Base-by-base conservation (phyloP, 2,329 filamentous ascomycete genomes). In the Tolypocladium nubicola region DNA sequence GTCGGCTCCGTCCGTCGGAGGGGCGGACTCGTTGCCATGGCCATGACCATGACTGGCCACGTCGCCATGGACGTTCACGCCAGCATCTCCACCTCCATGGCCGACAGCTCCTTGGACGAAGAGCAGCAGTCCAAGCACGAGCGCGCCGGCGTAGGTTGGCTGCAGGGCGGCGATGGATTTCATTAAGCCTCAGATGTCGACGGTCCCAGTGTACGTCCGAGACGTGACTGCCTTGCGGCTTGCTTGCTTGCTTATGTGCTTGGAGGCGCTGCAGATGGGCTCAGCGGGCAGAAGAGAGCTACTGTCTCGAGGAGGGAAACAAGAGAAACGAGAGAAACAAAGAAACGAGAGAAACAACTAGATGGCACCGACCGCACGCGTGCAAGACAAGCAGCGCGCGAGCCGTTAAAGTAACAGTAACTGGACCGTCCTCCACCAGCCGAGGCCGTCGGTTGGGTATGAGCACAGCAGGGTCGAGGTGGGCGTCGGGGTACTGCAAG, bases 1-100 rank as follows among this genome's bases (percentile, higher is more conserved):
- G 50, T 71, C 62, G 56, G 62, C 64, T 40, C 66, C 61, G 23
- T 67, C 64, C 21, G 45, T 57, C n/a, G 56, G 54, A 39, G 55
- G 45, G 33, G 56, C 58, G 21, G 60, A 52, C 37, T 61, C 57
- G 30, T 64, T 54, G 45, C 56, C 60, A 61, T 66, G 41, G 56
- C 55, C 59, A 56, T 62, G 49, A 8, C 56, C 35, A 54, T 62
- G 61, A n/a, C 21, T 10, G n/a, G 50, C 10, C 10, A 23, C n/a
- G 9, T 35, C 49, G 35, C 60, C 60, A 52, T 67, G 61, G 43
- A 30, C 43, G 43, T 23, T 10, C 43, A 30, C 16, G 47, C 30
- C 16, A 6, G 26, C 47, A 50, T 50, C 26, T 35, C 47, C 47
- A 33, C n/a, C 8, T 33, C 9, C 26, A 8, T n/a, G 47, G 47